Conservation (phyloP, 176 grass and related monocot species). For the Eragrostis curvula region DNA sequence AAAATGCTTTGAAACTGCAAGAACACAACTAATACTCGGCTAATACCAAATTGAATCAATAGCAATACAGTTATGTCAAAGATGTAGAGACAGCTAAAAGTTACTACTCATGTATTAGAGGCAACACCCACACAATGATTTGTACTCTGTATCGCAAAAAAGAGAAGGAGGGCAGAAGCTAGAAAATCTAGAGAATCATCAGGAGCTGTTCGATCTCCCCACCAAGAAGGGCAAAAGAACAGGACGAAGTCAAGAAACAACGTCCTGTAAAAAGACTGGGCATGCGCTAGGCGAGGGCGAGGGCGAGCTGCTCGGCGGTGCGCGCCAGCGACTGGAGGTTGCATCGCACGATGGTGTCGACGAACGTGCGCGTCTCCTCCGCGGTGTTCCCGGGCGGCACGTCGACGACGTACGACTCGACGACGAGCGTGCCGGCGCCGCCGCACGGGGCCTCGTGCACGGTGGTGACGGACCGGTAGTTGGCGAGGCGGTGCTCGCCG, state of each 20-base stretch:
- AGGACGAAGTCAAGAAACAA: constrained; percentile 17
- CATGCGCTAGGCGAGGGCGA: constrained; percentile 9
- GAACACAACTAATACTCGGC: not conserved
- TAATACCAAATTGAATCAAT: not conserved
- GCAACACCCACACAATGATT: constrained; percentile 28
- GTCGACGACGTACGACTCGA: constrained; percentile 82
- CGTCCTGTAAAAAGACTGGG: constrained; percentile 17
- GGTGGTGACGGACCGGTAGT: constrained; percentile 85
- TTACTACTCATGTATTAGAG: constrained; percentile 25
- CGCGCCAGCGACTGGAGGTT: constrained; percentile 80
- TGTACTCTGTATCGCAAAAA: constrained; percentile 40
- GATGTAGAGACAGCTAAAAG: not conserved
- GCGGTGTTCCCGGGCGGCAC: constrained; percentile 75
- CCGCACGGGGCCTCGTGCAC: constrained; percentile 41
- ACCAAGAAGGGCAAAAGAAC: constrained; percentile 20
- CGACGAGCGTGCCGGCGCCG: constrained; percentile 40
- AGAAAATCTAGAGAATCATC: constrained; percentile 15
- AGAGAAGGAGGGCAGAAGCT: constrained; percentile 15
- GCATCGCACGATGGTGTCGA: constrained; percentile 78
- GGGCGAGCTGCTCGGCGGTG: constrained; percentile 59
- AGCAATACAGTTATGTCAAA: not conserved
- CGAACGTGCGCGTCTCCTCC: constrained; percentile 78
- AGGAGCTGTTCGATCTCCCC: constrained; percentile 32
- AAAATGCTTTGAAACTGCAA: not conserved
- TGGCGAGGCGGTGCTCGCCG: constrained; percentile 91